Evolutionary conservation across 2,329 filamentous ascomycete genomes (phyloP), one percentile per base, ranked within the genome.

Genomic region (Clarireedia homoeocarpa): DNA sequence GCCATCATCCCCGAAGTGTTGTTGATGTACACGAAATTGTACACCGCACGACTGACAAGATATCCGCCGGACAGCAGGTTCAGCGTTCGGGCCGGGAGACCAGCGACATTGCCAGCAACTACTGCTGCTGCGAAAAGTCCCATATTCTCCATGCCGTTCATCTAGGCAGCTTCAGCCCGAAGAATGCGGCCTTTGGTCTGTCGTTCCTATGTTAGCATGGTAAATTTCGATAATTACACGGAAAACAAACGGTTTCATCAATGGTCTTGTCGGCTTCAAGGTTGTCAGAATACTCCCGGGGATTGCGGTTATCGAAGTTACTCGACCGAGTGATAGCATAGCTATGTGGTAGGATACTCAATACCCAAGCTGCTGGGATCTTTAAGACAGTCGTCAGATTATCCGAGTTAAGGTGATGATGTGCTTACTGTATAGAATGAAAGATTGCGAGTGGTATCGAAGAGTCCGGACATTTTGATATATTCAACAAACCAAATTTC

Each of bases 131-230:
- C 70, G 54, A 72, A 74, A 23, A 73, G 63, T 15, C 68, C 69
- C 5, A 75, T 51, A 49, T 72, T 74, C 60, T 74, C 72, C 42
- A 72, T 67, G 15, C 69, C 68, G 52, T 74, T 74, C 7, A 58
- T 55, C 55, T 68, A 65, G 2, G 72, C 72, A 5, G 64, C 66
- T 62, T 74, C 71, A 30, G 69, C 68, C 24, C 72, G 68, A 38
- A 65, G 46, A 53, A 74, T 68, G 2, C 53, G 61, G 34, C 59
- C 64, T 58, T 70, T 72, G 51, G 66, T 71, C 55, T 66, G 39
- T 17, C 4, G 30, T 9, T 34, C 10, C 10, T 1, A 34, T 9
- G 30, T 34, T 34, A 34, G 30, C 10, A 1, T 15, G 7, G 5
- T 9, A 30, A 15, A 6, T 1, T 12, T 30, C 39, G 39, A 7